Evolutionary conservation across 202 grass and related monocot species (phyloP).

Genomic region (Eragrostis tef): DNA sequence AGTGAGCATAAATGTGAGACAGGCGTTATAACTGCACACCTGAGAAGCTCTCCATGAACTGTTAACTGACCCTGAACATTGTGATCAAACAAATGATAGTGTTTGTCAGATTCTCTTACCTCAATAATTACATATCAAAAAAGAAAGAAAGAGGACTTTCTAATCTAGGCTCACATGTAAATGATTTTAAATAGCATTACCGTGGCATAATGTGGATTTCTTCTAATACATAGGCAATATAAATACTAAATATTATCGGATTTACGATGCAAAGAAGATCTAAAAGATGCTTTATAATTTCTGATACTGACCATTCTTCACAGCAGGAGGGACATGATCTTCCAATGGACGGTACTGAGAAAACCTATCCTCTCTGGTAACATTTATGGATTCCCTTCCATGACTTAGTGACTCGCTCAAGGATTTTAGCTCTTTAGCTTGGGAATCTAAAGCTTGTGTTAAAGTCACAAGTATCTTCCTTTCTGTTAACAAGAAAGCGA

Average conservation of each 20-base stretch:
- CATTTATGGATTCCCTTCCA: slow-evolving; percentile 58
- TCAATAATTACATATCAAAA: background rate
- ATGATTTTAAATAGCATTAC: background rate
- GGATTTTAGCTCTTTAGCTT: slow-evolving; percentile 79
- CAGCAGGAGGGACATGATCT: slow-evolving; percentile 48
- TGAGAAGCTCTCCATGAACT: slow-evolving; percentile 66
- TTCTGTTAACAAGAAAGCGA: slow-evolving; percentile 51
- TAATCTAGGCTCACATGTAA: background rate
- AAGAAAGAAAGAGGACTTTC: background rate
- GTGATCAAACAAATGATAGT: slow-evolving; percentile 31
- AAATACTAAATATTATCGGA: too few relatives aligned
- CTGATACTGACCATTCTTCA: slow-evolving; percentile 65
- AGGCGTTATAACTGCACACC: slow-evolving; percentile 46
- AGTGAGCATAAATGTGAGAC: background rate
- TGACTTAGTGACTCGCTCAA: slow-evolving; percentile 62
- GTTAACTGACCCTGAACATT: slow-evolving; percentile 57
- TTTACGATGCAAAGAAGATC: slow-evolving; percentile 1
- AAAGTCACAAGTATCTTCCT: slow-evolving; percentile 79
- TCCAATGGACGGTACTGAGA: slow-evolving; percentile 59
- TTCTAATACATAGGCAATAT: background rate
- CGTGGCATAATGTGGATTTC: background rate
- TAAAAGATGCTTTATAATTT: background rate
- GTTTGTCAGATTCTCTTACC: slow-evolving; percentile 31
- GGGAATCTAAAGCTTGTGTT: slow-evolving; percentile 69
- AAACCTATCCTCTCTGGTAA: slow-evolving; percentile 60